Evolutionary conservation across 1,284 basidiomycete genomes (phyloP).

Genomic region (Heterobasidion parviporum): DNA sequence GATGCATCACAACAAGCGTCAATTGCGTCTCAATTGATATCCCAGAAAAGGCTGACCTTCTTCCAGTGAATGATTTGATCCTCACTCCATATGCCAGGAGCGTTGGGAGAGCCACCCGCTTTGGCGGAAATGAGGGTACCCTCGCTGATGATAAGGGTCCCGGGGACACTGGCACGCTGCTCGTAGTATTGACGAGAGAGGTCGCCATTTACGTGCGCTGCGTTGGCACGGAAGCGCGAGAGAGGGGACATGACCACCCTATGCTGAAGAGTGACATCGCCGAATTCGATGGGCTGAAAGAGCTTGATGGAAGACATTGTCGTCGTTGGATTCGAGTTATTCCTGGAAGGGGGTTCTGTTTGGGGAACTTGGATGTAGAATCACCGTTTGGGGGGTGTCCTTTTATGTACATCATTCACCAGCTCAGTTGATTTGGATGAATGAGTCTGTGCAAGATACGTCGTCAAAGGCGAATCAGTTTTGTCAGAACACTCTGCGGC

Average conservation of each 20-base stretch:
- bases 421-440: too few species aligned
- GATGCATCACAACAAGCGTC: background rate
- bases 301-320: constrained; percentile 14
- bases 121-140: constrained; percentile 30
- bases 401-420: too few species aligned
- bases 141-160: constrained; percentile 42
- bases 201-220: constrained; percentile 18
- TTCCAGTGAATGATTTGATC: constrained; percentile 19
- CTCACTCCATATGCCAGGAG: constrained; percentile 19
- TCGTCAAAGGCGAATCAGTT: too few species aligned
- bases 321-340: too few species aligned
- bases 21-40: background rate
- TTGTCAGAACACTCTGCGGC: too few species aligned
- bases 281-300: constrained; percentile 37
- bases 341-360: too few species aligned
- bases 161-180: constrained; percentile 34
- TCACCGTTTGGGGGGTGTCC: too few species aligned
- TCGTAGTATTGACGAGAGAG: constrained; percentile 35
- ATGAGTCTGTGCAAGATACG: too few species aligned
- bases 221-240: constrained; percentile 29
- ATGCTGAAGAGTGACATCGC: constrained; percentile 30
- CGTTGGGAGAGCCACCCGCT: constrained; percentile 25
- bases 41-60: constrained; percentile 9
- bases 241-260: constrained; percentile 41
- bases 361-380: too few species aligned